Evolutionary conservation across 2,329 filamentous ascomycete species (phyloP).

Genomic region (Colletotrichum falcatum): DNA sequence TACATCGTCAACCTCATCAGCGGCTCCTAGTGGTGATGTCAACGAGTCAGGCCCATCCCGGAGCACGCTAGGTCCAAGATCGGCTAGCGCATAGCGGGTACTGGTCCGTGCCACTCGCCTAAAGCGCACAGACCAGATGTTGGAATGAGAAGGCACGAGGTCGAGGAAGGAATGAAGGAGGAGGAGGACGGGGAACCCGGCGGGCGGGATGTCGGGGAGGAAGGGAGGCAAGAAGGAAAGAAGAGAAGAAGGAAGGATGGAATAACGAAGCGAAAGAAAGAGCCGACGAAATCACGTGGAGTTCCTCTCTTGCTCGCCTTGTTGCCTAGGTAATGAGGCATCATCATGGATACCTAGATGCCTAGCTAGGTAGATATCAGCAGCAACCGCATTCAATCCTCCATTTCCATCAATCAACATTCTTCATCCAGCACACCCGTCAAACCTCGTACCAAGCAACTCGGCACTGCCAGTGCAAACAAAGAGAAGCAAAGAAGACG

Average conservation of each 20-base stretch:
- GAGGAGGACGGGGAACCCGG: background rate
- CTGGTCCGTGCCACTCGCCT: constrained; percentile 11
- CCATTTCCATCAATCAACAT: background rate
- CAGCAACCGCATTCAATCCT: background rate
- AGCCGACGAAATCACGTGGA: background rate
- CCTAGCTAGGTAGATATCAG: too few species aligned
- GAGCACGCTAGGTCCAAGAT: background rate
- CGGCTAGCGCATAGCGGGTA: background rate
- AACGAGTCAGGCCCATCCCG: constrained; percentile 23
- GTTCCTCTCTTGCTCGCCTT: background rate
- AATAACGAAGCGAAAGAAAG: background rate
- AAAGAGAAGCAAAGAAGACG: background rate
- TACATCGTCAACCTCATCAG: constrained; percentile 12
- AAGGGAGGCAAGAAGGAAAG: background rate
- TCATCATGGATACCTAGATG: too few species aligned
- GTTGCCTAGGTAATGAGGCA: too few species aligned
- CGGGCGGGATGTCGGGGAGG: background rate
- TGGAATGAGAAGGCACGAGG: background rate
- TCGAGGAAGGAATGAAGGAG: background rate
- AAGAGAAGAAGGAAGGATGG: background rate
- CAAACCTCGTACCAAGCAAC: background rate
- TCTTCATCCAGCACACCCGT: background rate
- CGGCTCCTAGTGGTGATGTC: constrained; percentile 39
- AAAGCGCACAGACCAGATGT: background rate
- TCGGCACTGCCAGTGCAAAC: background rate